Evolutionary conservation across 2,329 filamentous ascomycete genomes (phyloP).

Genomic region (Pestalotiopsis sp.): DNA sequence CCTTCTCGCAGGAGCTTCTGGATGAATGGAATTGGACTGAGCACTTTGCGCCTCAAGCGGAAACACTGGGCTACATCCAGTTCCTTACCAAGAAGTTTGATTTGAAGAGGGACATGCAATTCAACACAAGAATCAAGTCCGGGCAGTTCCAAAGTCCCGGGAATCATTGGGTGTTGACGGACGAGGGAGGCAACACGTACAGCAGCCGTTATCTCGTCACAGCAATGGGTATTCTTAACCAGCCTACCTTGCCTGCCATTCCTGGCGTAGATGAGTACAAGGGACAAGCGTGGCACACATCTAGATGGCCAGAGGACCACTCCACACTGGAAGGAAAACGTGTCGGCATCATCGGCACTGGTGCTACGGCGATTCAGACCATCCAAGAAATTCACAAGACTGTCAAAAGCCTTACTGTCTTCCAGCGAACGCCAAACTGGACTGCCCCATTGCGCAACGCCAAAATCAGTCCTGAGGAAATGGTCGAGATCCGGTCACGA

Average conservation of each 20-base stretch:
- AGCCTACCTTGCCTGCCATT: conserved; percentile 36
- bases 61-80: conserved; percentile 42
- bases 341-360: conserved; percentile 32
- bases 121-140: conserved; percentile 28
- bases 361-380: conserved; percentile 33
- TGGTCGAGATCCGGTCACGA: conserved; percentile 24
- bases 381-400: conserved; percentile 29
- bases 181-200: conserved; percentile 24
- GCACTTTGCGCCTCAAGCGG: conserved; percentile 34
- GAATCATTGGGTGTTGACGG: conserved; percentile 31
- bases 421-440: conserved; percentile 29
- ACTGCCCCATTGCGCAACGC: conserved; percentile 28
- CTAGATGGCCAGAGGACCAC: conserved; percentile 25
- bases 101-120: conserved; percentile 33
- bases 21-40: conserved; percentile 44
- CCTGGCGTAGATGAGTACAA: conserved; percentile 31
- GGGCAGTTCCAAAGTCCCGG: neutral
- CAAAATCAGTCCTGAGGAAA: conserved; percentile 31
- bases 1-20: conserved; percentile 42
- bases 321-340: conserved; percentile 26
- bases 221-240: conserved; percentile 31
- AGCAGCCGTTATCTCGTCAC: conserved; percentile 29
- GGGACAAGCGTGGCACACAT: conserved; percentile 29
- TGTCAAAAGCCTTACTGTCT: conserved; percentile 23
- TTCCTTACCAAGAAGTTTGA: conserved; percentile 38